Base-by-base conservation (phyloP, 768 basidiomycete species). In the Amanita inopinata region DNA sequence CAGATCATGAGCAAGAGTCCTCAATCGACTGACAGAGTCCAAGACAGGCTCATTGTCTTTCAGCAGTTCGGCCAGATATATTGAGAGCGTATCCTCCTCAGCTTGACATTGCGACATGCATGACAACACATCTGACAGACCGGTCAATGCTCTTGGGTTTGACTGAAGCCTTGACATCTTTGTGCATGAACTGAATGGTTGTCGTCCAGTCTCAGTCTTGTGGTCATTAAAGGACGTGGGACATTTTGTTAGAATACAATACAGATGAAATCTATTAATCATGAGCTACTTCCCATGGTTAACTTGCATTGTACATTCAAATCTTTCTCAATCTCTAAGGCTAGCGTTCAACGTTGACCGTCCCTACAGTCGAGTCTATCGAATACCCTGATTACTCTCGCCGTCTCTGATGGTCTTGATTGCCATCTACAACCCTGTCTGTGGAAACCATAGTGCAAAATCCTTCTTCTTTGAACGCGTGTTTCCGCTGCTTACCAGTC, bases 371-470 rank as follows among this genome's bases (percentile, higher is more conserved):
- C n/a, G n/a, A n/a, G n/a, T n/a, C n/a, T n/a, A n/a, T n/a, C n/a
- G n/a, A n/a, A n/a, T n/a, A n/a, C n/a, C n/a, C n/a, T n/a, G n/a
- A n/a, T n/a, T n/a, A n/a, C n/a, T n/a, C n/a, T n/a, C n/a, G n/a
- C n/a, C n/a, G n/a, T 30, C 17, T 6, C 34, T 17, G 32, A 74
- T 77, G 73, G 56, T 70, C 19, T 56, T 80, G 39, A 64, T 85
- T 37, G 68, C 78, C 25, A 56, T 92, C 46, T 83, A 81, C 62
- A 93, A 93, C 51, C 89, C 89, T 19, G 76, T 66, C 46, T 78
- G 70, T 51, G 90, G 89, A 4, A 65, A 78, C 52, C 56, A 67
- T 42, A 65, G 70, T 14, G 83, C 79, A 10, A 56, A 65, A 48
- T 49, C 64, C 1, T 73, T 87, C 53, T 72, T 88, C 51, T 53